Evolutionary conservation across 2,329 filamentous ascomycete species (phyloP), one percentile per base, ranked within the genome.

Genomic region (Epichloe brachyelytri): DNA sequence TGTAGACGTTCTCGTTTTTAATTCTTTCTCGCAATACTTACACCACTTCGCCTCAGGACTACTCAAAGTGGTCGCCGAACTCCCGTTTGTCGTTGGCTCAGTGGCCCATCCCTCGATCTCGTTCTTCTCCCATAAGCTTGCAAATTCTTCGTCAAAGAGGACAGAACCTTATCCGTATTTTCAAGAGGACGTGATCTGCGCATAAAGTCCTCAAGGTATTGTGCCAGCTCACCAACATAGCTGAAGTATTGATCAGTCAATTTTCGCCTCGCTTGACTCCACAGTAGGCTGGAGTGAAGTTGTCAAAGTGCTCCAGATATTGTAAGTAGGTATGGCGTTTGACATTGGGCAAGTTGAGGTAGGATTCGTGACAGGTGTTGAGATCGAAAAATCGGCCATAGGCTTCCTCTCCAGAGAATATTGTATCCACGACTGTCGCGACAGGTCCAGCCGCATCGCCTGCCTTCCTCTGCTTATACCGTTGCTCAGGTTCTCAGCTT

Each of bases 1-100:
- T 90, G 73, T 95, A 95, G 46, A 96, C 88, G 55, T 95, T 95
- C 57, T 93, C 82, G 61, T 96, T 97, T 62, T 87, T 89, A 97
- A 98, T 53, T 91, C 88, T 69, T 90, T 96, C 63, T 93, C 85
- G 65, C 93, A 98, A 55, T 90, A 89, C 5, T 84, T 76, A 62
- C 93, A 98, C 86, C 87, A 97, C 15, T 89, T 77, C 0, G 85
- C 87, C 49, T 88, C 83, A 1, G 61, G 74, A 62, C 62, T 62
- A 51, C 66, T 70, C 8, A 60, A 51, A 30, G 60, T 56, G 20
- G 60, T 59, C 8, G 59, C 48, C 2, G 64, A 33, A 12, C 8
- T 34, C 3, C 51, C 46, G n/a, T 51, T 59, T 22, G 58, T 68
- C 46, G 69, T 65, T 19, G 69, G 70, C 44, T 87, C 82, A 41